A percentile compares a stretch with the other conserved stretches of the same genome.
These are phyloP conservation scores for Mycena maculata DNA, from an alignment of 768 basidiomycete genomes.

Conservation along the genomic window DNA sequence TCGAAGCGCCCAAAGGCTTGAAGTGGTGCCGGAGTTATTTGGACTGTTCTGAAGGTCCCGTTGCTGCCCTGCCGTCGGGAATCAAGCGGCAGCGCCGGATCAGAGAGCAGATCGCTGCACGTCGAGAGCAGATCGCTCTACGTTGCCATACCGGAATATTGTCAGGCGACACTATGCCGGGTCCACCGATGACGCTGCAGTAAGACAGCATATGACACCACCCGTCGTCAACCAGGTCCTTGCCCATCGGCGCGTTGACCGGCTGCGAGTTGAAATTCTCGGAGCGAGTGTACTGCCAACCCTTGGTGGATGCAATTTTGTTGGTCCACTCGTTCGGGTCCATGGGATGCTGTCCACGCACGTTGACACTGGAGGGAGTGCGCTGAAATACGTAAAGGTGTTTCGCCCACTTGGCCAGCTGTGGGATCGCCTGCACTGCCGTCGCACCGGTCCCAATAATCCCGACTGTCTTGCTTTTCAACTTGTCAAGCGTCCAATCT, in stretches of 20 bases:
- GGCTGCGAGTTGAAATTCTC: slow-evolving; percentile 24
- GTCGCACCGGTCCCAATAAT: slow-evolving; percentile 36
- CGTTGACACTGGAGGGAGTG: slow-evolving; percentile 31
- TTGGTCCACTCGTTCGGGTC: slow-evolving; percentile 18
- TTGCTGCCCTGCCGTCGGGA: no score
- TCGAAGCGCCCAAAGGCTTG: no score
- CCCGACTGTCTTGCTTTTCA: slow-evolving; percentile 30
- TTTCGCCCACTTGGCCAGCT: slow-evolving; percentile 31
- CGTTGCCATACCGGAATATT: no score
- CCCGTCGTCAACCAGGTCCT: slow-evolving; percentile 24
- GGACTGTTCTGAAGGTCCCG: no score
- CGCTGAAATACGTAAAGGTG: slow-evolving; percentile 36
- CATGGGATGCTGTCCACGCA: slow-evolving; percentile 30
- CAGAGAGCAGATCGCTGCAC: no score
- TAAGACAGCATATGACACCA: slow-evolving; percentile 9
- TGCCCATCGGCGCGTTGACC: background rate
- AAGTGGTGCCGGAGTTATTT: no score
- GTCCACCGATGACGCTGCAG: slow-evolving; percentile 11
- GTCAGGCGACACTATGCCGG: slow-evolving; percentile 22
- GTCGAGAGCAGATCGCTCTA: no score
- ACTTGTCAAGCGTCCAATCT: slow-evolving; percentile 14
- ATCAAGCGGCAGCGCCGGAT: no score
- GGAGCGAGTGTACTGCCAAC: slow-evolving; percentile 28
- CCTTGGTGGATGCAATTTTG: slow-evolving; percentile 18
- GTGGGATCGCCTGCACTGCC: slow-evolving; percentile 32